phyloP scores from a whole-genome alignment of 306 rosid species.

The Hippophae rhamnoides region DNA sequence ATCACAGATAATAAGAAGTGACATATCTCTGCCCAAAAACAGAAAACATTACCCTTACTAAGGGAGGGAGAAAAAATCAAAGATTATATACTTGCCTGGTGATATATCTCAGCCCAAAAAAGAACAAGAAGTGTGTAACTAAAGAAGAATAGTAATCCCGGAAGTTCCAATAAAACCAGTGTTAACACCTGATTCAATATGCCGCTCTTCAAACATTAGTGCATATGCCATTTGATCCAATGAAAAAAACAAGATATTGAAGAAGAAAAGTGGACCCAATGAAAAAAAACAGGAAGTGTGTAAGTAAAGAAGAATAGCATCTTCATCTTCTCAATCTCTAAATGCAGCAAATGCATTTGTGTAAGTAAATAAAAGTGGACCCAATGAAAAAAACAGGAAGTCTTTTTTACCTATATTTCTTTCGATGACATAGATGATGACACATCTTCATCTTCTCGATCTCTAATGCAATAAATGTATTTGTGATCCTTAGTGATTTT shows the following conservation, averaged over 20 bases:
- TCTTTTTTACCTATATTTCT: too few relatives aligned
- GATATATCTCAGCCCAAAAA: slow-evolving; percentile 96
- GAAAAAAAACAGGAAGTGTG: slow-evolving; percentile 67
- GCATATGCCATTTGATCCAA: slow-evolving; percentile 3
- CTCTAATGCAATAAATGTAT: too few relatives aligned
- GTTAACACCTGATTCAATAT: slow-evolving; percentile 52
- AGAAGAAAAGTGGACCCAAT: neutral
- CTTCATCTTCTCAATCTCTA: too few relatives aligned
- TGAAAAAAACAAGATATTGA: neutral
- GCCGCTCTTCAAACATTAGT: slow-evolving; percentile 22
- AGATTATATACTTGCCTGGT: slow-evolving; percentile 54
- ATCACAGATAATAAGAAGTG: slow-evolving; percentile 23
- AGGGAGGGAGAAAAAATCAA: neutral
- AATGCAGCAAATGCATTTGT: too few relatives aligned
- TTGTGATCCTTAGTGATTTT: too few relatives aligned
- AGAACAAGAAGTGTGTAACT: slow-evolving; percentile 87
- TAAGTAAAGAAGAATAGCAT: slow-evolving; percentile 82
- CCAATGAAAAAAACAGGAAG: too few relatives aligned
- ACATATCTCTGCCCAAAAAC: slow-evolving; percentile 93
- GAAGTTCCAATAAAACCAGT: slow-evolving; percentile 62
- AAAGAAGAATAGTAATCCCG: slow-evolving; percentile 84
- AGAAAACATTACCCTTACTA: neutral
- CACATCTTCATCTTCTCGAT: too few relatives aligned
- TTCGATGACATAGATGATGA: too few relatives aligned
- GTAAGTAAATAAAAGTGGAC: too few relatives aligned